phyloP scores from a whole-genome alignment of 345 rosid genomes.

The Lepidium africanum region DNA sequence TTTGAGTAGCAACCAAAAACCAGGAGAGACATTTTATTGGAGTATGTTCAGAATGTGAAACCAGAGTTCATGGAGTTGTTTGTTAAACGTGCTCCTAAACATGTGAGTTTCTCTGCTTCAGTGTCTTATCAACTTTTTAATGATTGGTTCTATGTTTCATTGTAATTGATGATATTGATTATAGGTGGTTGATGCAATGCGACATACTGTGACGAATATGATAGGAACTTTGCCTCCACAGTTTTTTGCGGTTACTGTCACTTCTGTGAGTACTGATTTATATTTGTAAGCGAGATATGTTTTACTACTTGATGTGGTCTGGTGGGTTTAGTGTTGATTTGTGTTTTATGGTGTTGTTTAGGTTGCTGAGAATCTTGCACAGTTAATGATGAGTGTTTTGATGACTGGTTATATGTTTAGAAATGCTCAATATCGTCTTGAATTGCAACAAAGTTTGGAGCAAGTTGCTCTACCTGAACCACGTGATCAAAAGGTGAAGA shows the following conservation, averaged over 20 bases:
- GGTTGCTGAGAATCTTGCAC: constrained; percentile 99
- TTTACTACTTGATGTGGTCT: background rate
- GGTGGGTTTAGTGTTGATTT: background rate
- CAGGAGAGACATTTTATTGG: constrained; percentile 78
- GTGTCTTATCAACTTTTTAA: background rate
- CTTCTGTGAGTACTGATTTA: constrained; percentile 53
- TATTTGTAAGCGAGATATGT: background rate
- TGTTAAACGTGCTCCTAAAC: constrained; percentile 78
- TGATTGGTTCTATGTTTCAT: background rate
- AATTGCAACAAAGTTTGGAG: constrained; percentile 88
- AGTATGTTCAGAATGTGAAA: constrained; percentile 91
- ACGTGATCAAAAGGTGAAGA: constrained; percentile 50
- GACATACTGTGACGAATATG: constrained; percentile 92
- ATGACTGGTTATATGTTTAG: constrained; percentile 98
- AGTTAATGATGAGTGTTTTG: constrained; percentile 90
- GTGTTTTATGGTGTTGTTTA: constrained; percentile 26
- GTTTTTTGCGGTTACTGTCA: constrained; percentile 71
- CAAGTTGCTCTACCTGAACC: constrained; percentile 84
- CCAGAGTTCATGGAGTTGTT: constrained; percentile 95
- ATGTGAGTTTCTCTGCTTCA: constrained; percentile 35
- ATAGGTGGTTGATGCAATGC: constrained; percentile 99
- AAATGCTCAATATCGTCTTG: constrained; percentile 84
- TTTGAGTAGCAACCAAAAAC: constrained; percentile 29
- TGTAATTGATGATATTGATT: background rate
- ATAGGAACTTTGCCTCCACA: constrained; percentile 94